Conservation (phyloP, 1,284 basidiomycete genomes). For the Apiotrichum sp. region DNA sequence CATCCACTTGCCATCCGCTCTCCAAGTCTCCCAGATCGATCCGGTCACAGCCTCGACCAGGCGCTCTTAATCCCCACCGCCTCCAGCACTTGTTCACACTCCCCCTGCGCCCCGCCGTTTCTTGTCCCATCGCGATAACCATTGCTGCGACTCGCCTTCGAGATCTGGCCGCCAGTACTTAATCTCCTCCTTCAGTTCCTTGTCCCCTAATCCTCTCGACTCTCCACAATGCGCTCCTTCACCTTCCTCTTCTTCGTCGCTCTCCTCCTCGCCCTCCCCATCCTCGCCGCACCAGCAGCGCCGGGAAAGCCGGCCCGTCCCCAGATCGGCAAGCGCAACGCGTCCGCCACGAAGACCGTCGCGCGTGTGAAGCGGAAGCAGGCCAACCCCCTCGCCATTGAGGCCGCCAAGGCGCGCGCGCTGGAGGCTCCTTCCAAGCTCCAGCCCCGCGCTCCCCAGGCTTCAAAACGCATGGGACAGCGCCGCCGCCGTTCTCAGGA, state of each 20-base stretch:
- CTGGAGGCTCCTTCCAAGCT: constrained; percentile 28
- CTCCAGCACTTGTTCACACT: too few species aligned
- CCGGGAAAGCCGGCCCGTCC: neutral
- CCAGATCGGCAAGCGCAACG: constrained; percentile 1
- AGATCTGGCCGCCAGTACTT: too few species aligned
- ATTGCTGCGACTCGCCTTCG: too few species aligned
- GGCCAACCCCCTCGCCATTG: neutral
- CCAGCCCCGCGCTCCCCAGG: constrained; percentile 33
- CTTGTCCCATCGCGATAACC: too few species aligned
- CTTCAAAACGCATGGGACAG: constrained; percentile 41
- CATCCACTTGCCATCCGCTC: too few species aligned
- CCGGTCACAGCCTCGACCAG: too few species aligned
- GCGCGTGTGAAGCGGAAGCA: neutral
- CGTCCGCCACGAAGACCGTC: neutral
- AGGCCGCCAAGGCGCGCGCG: neutral
- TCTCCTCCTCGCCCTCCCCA: neutral
- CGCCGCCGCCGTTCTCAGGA: constrained; percentile 25
- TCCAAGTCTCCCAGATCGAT: too few species aligned
- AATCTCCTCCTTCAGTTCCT: neutral
- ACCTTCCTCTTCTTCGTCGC: neutral
- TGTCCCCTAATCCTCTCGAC: neutral
- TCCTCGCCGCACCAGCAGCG: neutral
- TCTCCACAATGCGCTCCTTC: neutral
- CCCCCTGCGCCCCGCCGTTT: too few species aligned
- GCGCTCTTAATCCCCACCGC: too few species aligned